Evolutionary conservation across 805 yeast genomes (phyloP).

Genomic region (Lachancea thermotolerans): DNA sequence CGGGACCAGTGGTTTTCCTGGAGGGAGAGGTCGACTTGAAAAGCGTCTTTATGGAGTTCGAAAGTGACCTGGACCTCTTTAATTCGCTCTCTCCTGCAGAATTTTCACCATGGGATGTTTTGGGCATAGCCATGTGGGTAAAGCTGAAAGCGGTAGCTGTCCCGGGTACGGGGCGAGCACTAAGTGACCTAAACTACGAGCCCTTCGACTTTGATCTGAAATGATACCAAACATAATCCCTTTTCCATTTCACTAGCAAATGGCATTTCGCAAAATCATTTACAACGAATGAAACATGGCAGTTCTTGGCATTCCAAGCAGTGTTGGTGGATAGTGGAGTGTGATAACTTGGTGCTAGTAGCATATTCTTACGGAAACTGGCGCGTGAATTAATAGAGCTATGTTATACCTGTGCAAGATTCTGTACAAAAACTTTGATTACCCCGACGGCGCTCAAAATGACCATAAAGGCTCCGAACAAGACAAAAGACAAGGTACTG

Average conservation of each 20-base stretch:
- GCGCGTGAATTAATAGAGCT: not conserved
- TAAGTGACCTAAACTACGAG: not conserved
- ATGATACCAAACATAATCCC: no score
- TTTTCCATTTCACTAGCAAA: no score
- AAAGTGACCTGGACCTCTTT: slow-evolving; percentile 21
- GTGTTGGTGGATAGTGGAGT: no score
- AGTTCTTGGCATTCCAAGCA: not conserved
- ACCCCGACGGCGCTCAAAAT: slow-evolving; percentile 57
- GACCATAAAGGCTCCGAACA: slow-evolving; percentile 70
- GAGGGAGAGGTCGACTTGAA: slow-evolving; percentile 16
- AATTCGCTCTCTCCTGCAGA: slow-evolving; percentile 3
- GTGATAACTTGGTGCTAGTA: no score
- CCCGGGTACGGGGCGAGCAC: not conserved
- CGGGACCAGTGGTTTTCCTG: slow-evolving; percentile 1
- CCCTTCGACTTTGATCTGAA: not conserved
- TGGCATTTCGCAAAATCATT: no score
- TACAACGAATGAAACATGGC: no score
- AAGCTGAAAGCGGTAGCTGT: not conserved
- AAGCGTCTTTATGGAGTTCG: slow-evolving; percentile 25
- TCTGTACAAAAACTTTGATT: slow-evolving; percentile 40
- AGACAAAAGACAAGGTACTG: slow-evolving; percentile 61
- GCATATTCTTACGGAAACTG: no score
- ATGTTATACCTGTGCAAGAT: slow-evolving; percentile 38
- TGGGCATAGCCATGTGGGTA: slow-evolving; percentile 1
- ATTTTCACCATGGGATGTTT: slow-evolving; percentile 1